Conservation (phyloP, 768 basidiomycete species). For the Suillus cothurnatus region DNA sequence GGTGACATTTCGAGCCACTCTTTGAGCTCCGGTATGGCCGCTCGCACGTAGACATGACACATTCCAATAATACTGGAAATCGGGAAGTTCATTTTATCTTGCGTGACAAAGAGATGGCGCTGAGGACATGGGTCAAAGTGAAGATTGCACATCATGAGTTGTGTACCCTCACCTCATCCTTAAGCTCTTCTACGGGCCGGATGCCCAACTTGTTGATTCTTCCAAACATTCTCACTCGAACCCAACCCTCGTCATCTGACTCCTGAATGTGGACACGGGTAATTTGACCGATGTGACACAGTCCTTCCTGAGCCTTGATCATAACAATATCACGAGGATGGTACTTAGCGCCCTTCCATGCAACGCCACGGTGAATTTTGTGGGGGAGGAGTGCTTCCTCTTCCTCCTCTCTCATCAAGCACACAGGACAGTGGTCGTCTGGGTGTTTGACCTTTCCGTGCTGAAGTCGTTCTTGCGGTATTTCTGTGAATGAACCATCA, state of each 20-base stretch:
- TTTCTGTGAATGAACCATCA: constrained; percentile 47
- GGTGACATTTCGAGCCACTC: constrained; percentile 56
- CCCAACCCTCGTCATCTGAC: constrained; percentile 16
- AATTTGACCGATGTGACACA: constrained; percentile 61
- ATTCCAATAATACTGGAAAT: constrained; percentile 46
- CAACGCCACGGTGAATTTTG: constrained; percentile 43
- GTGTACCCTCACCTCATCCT: constrained; percentile 55
- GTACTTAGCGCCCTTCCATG: constrained; percentile 49
- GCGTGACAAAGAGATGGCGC: constrained; percentile 65
- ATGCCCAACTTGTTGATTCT: constrained; percentile 42
- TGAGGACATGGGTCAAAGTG: constrained; percentile 26
- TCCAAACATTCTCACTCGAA: constrained; percentile 50
- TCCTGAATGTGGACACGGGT: constrained; percentile 27
- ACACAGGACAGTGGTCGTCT: constrained; percentile 58
- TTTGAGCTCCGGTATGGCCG: constrained; percentile 35
- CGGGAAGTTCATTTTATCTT: constrained; percentile 39
- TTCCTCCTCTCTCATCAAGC: constrained; percentile 37
- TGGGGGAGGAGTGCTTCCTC: constrained; percentile 33
- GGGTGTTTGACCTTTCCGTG: constrained; percentile 21
- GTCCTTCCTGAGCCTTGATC: constrained; percentile 47
- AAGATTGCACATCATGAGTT: neutral
- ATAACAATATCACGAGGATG: constrained; percentile 66
- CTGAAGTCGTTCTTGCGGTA: constrained; percentile 32
- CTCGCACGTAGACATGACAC: constrained; percentile 48
- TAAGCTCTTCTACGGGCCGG: constrained; percentile 42